Percentiles rank a stretch among this genome's conserved stretches.
These are phyloP conservation scores for Maudiozyma humilis DNA, from an alignment of 1,139 yeast genomes.

Conservation along the genomic window DNA sequence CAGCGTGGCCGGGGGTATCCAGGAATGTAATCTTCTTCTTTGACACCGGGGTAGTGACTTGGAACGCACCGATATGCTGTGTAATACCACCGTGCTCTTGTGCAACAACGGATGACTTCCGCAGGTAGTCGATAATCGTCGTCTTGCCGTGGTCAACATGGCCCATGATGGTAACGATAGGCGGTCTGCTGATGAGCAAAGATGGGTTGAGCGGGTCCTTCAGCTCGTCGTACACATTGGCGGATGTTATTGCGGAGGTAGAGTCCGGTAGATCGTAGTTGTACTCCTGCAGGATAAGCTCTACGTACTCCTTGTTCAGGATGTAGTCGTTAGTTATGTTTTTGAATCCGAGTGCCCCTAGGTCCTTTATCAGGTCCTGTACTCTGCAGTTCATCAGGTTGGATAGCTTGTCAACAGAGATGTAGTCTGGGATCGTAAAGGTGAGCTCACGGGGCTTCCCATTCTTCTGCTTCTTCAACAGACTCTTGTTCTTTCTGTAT, in stretches of 20 bases:
- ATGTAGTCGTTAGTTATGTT: conserved; percentile 70
- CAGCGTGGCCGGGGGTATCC: conserved; percentile 98
- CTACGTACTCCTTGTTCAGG: conserved; percentile 77
- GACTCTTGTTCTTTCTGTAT: conserved; percentile 11
- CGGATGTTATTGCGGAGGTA: conserved; percentile 33
- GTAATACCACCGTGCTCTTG: conserved; percentile 95
- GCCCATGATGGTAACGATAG: conserved; percentile 96
- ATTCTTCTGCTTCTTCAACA: conserved; percentile 5
- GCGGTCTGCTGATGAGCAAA: conserved; percentile 62
- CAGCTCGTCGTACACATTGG: conserved; percentile 39
- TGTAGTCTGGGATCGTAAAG: conserved; percentile 55
- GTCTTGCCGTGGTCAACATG: conserved; percentile 99
- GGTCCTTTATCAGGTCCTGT: conserved; percentile 47
- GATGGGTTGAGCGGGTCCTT: conserved; percentile 37
- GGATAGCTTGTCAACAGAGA: conserved; percentile 70
- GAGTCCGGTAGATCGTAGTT: conserved; percentile 52
- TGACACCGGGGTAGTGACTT: conserved; percentile 67
- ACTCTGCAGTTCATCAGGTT: conserved; percentile 60
- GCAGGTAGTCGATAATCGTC: conserved; percentile 74
- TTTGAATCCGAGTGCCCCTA: conserved; percentile 67
- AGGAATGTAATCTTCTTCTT: conserved; percentile 75
- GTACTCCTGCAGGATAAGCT: conserved; percentile 79
- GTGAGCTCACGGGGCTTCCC: conserved; percentile 34
- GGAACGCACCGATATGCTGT: conserved; percentile 96
- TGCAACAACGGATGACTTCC: conserved; percentile 75